Evolutionary conservation across 176 grass and related monocot genomes (phyloP).

Genomic region (Lolium multiflorum): DNA sequence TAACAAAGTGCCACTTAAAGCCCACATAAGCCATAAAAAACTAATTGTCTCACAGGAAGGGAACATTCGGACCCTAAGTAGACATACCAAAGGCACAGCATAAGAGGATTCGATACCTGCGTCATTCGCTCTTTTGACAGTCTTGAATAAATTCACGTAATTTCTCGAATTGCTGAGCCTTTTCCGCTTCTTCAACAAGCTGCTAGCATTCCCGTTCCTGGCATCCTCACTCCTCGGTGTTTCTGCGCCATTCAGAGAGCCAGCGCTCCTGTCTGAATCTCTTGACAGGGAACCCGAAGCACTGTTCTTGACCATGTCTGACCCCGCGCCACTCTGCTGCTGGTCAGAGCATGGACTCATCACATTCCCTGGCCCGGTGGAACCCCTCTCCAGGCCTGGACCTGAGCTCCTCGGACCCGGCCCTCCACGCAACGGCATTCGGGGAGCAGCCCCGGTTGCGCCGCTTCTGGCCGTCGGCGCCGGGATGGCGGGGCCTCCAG

Average conservation of each 20-base stretch:
- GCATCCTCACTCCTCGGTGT: not conserved
- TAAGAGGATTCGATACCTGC: constrained; percentile 34
- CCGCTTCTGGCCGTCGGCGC: too few species aligned
- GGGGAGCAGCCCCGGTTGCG: too few species aligned
- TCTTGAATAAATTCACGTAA: not conserved
- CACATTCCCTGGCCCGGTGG: not conserved
- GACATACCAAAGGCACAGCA: not conserved
- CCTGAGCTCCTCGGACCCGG: constrained; percentile 54
- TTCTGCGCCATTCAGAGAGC: not conserved
- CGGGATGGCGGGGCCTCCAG: too few species aligned
- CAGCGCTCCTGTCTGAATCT: not conserved
- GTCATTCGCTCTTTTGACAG: not conserved
- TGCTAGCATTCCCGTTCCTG: not conserved
- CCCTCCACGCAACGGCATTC: too few species aligned
- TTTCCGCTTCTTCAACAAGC: constrained; percentile 30
- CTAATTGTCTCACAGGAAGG: not conserved
- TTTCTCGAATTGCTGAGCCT: too few species aligned
- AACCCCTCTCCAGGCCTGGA: not conserved
- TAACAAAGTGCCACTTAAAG: not conserved
- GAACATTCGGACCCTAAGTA: not conserved
- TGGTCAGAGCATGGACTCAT: not conserved
- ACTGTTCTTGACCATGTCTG: not conserved
- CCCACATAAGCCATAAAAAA: constrained; percentile 4
- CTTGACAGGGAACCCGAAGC: not conserved
- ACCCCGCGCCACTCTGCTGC: constrained; percentile 17